Base-by-base conservation (phyloP, 2,329 filamentous ascomycete species). In the Alternaria sp. region DNA sequence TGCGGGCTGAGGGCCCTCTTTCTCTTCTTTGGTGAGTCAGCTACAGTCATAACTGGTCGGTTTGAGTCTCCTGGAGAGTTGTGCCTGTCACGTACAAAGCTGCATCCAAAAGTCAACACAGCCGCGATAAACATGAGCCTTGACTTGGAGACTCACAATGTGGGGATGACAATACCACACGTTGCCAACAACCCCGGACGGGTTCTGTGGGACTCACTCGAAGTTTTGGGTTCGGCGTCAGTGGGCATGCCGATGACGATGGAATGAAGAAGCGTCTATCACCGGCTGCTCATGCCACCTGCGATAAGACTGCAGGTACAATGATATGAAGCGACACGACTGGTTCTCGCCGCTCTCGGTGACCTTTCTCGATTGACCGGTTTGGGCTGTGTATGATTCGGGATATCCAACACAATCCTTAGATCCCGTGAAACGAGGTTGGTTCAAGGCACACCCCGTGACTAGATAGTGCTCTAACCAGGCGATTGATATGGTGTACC, bases 11-110 rank as follows among this genome's bases (percentile, higher is more conserved):
- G 65, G 8, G 67, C 67, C 57, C 76, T 72, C 69, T 73, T 76
- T 66, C 72, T 77, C 69, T 79, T 79, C 64, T 73, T 77, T 58
- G 67, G 72, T 47, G 70, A 74, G 71, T 78, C 68, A 77, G 75
- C 70, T 66, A 65, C 57, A 32, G 66, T 68, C 74, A 75, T 77
- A 62, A 62, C 67, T 61, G 64, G 66, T 62, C 67, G 67, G 58
- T 74, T 69, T 44, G 68, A 61, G 47, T 69, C 65, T 21, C 69
- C 67, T 59, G 69, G 62, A 65, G 71, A 74, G 32, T 40, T 57
- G 61, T 69, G 64, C 62, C 69, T 72, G 25, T 66, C 74, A 77
- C 77, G 74, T 75, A 76, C 73, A 73, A 73, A 71, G 57, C 77
- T 79, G 28, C 9, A 10, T 21, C 9, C 13, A 45, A 46, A 26